Base-by-base conservation (phyloP, 371 early-diverging fungal species). In the Choanephora cucurbitarum region DNA sequence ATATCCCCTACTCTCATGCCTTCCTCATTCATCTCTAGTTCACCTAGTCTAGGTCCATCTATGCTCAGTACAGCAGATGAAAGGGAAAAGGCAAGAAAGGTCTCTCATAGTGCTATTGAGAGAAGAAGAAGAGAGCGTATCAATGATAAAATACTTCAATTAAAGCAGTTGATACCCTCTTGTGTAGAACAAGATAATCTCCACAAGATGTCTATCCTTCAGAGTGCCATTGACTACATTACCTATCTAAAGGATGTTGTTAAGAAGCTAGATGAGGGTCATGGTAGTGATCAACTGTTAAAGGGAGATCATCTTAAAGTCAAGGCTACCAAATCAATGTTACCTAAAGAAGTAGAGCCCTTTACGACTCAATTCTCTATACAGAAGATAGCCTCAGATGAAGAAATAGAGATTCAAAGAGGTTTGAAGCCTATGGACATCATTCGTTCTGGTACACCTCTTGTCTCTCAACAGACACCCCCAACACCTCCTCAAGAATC, bases 21-120 rank as follows among this genome's bases (percentile, higher is more conserved):
- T 11, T 55, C 55, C 41, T 43, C 64, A n/a, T n/a, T n/a, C 28
- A 41, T 55, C 17, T 41, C 45, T 23, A 52, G 50, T 19, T 55
- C 67, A 22, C 60, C 65, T 43, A 45, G 56, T 0, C 55, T 59
- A 5, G 52, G 60, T 9, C 65, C 58, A 8, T 50, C 58, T 43
- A 43, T 32, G 32, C 32, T 32, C 6, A 32, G 32, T 11, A 37
- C 77, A 10, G 77, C 75, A 18, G 75, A 78, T 49, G 66, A 73
- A 49, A 63, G 81, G 13, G 86, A 84, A 46, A 64, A 80, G 48
- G 78, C 81, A 33, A 79, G 89, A 54, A 88, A 87, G 49, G 79
- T 84, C 11, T 88, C 90, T 0, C 91, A 91, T 53, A 86, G 88
- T n/a, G 89, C 90, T 10, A 89, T 91, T 40, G 91, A 91, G 57